A percentile compares a stretch with the other conserved stretches of the same genome.
Evolutionary conservation across 257 asterid species (phyloP).

Genomic region (Gardenia jasminoides): DNA sequence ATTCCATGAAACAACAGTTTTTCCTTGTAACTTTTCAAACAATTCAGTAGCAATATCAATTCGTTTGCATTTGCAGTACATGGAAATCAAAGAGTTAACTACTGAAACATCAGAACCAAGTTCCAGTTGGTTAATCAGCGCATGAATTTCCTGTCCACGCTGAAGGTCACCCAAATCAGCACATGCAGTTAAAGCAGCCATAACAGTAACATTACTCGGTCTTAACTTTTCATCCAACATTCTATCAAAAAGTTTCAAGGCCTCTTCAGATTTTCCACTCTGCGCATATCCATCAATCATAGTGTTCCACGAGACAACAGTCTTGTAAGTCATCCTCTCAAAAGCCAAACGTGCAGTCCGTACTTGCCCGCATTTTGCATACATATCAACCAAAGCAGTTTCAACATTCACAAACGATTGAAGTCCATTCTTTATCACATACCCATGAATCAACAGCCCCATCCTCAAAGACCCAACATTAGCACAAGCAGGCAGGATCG

Average conservation of each 20-base stretch:
- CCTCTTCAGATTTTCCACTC: constrained; percentile 67
- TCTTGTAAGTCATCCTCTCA: constrained; percentile 56
- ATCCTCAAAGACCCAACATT: constrained; percentile 39
- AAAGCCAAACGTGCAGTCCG: constrained; percentile 50
- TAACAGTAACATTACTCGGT: constrained; percentile 73
- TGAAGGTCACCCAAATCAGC: constrained; percentile 50
- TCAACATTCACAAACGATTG: constrained; percentile 63
- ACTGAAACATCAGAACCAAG: constrained; percentile 59
- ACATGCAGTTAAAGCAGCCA: constrained; percentile 83
- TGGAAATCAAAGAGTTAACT: constrained; percentile 74
- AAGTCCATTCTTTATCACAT: constrained; percentile 44
- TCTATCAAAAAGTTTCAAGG: constrained; percentile 56
- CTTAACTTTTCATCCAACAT: constrained; percentile 60
- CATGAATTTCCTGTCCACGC: constrained; percentile 65
- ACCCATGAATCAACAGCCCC: constrained; percentile 72
- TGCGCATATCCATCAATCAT: constrained; percentile 90
- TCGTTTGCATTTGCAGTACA: constrained; percentile 86
- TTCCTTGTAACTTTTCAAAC: constrained; percentile 44
- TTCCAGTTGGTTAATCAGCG: constrained; percentile 40
- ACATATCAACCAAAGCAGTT: constrained; percentile 83
- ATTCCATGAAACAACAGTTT: constrained; percentile 85
- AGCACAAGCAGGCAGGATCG: constrained; percentile 72
- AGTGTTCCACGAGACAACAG: constrained; percentile 85
- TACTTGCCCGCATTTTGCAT: constrained; percentile 72
- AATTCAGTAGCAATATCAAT: constrained; percentile 59